Conservation (phyloP, 805 yeast genomes). For the Candida ponderosae region DNA sequence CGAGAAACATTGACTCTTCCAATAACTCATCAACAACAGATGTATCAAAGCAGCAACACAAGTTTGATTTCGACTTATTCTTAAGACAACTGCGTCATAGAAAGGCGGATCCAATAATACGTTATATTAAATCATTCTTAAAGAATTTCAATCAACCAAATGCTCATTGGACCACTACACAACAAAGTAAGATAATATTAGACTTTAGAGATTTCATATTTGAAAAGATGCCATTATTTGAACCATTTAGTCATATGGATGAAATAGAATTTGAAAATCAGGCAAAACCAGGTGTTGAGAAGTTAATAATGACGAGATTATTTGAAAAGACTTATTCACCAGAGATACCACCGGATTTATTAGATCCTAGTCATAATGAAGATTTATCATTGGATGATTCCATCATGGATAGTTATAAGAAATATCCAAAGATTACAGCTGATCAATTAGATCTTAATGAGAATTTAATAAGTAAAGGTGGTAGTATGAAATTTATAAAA, state of each 20-base stretch:
- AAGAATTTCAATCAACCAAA: conserved; percentile 54
- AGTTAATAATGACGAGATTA: conserved; percentile 81
- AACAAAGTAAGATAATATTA: conserved; percentile 65
- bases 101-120: conserved; percentile 81
- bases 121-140: conserved; percentile 79
- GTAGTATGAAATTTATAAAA: conserved; percentile 44
- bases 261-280: conserved; percentile 49
- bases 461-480: conserved; percentile 30
- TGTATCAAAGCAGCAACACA: too few species aligned
- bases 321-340: conserved; percentile 80
- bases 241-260: conserved; percentile 69
- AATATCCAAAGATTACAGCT: conserved; percentile 48
- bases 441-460: conserved; percentile 70
- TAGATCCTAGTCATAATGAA: conserved; percentile 47
- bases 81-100: conserved; percentile 61
- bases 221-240: conserved; percentile 49
- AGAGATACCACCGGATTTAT: conserved; percentile 34
- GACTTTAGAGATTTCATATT: conserved; percentile 75
- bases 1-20: too few species aligned
- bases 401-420: conserved; percentile 43
- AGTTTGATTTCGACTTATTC: conserved; percentile 80
- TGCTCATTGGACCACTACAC: conserved; percentile 63
- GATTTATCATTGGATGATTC: conserved; percentile 57
- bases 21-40: too few species aligned
- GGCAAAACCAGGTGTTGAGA: conserved; percentile 87